Evolutionary conservation across 192 early-diverging fungal species (phyloP).

Genomic region (Glomus cerebriforme): DNA sequence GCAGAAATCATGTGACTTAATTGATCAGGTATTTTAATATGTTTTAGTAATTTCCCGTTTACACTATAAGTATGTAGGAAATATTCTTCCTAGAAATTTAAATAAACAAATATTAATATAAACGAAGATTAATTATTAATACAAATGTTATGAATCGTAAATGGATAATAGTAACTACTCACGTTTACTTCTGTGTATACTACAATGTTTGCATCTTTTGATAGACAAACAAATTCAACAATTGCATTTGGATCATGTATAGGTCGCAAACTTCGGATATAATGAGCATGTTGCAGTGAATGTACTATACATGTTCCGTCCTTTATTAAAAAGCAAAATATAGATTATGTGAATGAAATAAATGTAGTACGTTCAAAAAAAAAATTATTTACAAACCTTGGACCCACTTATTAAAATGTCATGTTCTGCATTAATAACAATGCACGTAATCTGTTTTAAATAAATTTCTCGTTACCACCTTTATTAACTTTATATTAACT

Average conservation of each 20-base stretch:
- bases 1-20: slow-evolving; percentile 26
- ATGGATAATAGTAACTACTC: not conserved
- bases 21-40: not conserved
- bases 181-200: slow-evolving; percentile 22
- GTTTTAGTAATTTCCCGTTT: slow-evolving; percentile 29
- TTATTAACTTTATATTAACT: not conserved
- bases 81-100: slow-evolving; percentile 19
- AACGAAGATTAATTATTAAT: not conserved
- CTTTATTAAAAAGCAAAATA: not conserved
- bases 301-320: slow-evolving; percentile 34
- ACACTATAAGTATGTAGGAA: slow-evolving; percentile 30
- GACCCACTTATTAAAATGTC: slow-evolving; percentile 32
- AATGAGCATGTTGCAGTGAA: slow-evolving; percentile 25
- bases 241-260: slow-evolving; percentile 6
- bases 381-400: slow-evolving; percentile 9
- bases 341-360: not conserved
- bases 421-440: slow-evolving; percentile 31
- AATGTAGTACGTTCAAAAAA: not conserved
- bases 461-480: not conserved
- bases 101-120: no score
- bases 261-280: slow-evolving; percentile 27
- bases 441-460: slow-evolving; percentile 23
- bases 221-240: slow-evolving; percentile 28
- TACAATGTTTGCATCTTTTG: slow-evolving; percentile 24
- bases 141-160: not conserved